These are phyloP conservation scores for Aspergillus taichungensis DNA, from an alignment of 495 filamentous ascomycete species.

Conservation along the genomic window DNA sequence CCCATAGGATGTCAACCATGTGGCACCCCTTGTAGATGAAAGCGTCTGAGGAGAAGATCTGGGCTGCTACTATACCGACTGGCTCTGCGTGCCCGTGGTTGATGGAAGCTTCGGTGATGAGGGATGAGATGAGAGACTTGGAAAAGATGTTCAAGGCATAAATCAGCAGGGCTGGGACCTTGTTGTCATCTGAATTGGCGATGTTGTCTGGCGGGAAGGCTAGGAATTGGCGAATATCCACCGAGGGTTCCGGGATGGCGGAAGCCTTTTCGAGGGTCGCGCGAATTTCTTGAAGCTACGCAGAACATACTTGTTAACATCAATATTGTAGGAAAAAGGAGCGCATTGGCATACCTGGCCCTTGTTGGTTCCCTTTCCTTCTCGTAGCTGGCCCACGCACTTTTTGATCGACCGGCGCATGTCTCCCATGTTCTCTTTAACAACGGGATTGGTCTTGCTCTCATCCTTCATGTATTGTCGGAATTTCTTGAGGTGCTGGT, in stretches of 20 bases:
- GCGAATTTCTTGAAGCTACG: constrained; percentile 40
- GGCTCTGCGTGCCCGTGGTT: constrained; percentile 68
- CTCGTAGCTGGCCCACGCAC: constrained; percentile 64
- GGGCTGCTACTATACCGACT: constrained; percentile 65
- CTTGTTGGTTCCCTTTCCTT: constrained; percentile 53
- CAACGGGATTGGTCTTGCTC: constrained; percentile 38
- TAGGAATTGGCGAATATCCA: constrained; percentile 64
- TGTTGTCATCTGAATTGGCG: constrained; percentile 43
- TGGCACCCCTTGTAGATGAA: constrained; percentile 62
- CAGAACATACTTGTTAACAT: constrained; percentile 7
- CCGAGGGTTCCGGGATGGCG: constrained; percentile 40
- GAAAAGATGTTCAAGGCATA: constrained; percentile 77
- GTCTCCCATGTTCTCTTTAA: constrained; percentile 64
- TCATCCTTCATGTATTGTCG: constrained; percentile 45
- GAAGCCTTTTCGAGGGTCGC: constrained; percentile 36
- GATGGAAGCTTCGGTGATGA: constrained; percentile 63
- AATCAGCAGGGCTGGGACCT: constrained; percentile 61
- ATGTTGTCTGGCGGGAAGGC: constrained; percentile 45
- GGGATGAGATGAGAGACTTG: constrained; percentile 68
- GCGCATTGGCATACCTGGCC: constrained; percentile 25
- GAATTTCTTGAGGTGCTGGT: constrained; percentile 63
- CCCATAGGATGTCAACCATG: constrained; percentile 79
- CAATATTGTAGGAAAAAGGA: not conserved
- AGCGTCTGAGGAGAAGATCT: constrained; percentile 59
- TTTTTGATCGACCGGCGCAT: constrained; percentile 64